Evolutionary conservation across 2,329 filamentous ascomycete genomes (phyloP).

Genomic region (Diplodia intermedia): DNA sequence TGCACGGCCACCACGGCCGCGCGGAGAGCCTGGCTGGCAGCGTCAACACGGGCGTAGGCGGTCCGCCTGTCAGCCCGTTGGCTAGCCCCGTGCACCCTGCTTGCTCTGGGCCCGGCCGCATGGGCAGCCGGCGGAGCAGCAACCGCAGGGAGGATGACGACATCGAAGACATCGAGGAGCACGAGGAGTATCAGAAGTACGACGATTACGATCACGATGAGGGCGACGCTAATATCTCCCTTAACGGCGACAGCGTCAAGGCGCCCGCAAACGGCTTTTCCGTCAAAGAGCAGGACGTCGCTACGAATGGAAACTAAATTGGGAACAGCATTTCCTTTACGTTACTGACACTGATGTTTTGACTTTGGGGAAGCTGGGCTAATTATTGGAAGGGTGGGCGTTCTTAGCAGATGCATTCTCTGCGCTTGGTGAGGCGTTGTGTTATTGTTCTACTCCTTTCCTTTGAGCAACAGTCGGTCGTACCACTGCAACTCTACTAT

Average conservation of each 20-base stretch:
- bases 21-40: constrained; percentile 84
- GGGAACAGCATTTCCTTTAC: constrained; percentile 9
- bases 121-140: constrained; percentile 31
- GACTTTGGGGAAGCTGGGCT: not conserved
- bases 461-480: not conserved
- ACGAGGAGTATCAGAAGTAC: constrained; percentile 16
- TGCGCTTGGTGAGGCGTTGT: constrained; percentile 21
- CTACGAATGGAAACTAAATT: constrained; percentile 18
- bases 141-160: constrained; percentile 30
- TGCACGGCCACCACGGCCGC: constrained; percentile 73
- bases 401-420: constrained; percentile 17
- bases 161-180: constrained; percentile 26
- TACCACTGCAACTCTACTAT: constrained; percentile 9
- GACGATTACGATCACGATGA: constrained; percentile 27
- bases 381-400: constrained; percentile 27
- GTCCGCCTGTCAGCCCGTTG: constrained; percentile 60
- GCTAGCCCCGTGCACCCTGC: constrained; percentile 54
- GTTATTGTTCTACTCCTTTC: not conserved
- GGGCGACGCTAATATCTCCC: not conserved
- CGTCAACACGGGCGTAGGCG: constrained; percentile 55
- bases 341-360: not conserved
- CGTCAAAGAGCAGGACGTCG: constrained; percentile 3
- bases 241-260: constrained; percentile 18
- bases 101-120: constrained; percentile 17
- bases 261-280: not conserved